Evolutionary conservation across 371 early-diverging fungal species (phyloP), one percentile per base, ranked within the genome.

Genomic region (Chytridium lagenaria): DNA sequence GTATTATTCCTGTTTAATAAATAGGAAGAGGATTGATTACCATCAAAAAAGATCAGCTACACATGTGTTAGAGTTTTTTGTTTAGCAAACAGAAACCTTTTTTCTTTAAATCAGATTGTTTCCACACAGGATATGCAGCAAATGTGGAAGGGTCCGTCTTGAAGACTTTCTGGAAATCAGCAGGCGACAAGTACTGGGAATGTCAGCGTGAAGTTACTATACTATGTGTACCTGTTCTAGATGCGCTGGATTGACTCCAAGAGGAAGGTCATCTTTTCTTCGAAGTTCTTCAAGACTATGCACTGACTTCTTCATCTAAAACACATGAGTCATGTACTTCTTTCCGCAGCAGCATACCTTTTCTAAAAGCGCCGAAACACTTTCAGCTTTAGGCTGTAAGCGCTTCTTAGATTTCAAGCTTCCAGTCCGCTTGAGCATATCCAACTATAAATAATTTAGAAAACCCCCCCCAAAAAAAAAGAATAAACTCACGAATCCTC

Each of bases 201-300:
- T 19, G 40, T 40, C 68, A 61, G 30, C 26, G 36, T 22, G 7
- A 70, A 57, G 28, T 55, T 26, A 16, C 57, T 44, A 44, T 19
- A 44, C 7, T 0, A 68, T 33, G 61, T 68, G 1, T 52, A 55
- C 57, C 26, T 55, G 30, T 44, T 81, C 82, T 28, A 77, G 69
- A 57, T 71, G 79, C 23, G 71, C 31, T 1, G 80, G 79, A 59
- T 83, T 79, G 2, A 83, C 75, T 3, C 83, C 83, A 30, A 80
- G 23, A 7, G 83, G 83, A 10, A 83, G 63, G 31, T 28, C 39
- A 15, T 76, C 71, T 59, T 72, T 75, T n/a, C 68, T 57, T 51
- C 68, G 68, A n/a, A 83, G 71, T 68, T 68, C 75, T n/a, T 74
- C 79, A 15, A 83, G 26, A 1, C 77, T 55, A 74, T 78, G 76